These are phyloP conservation scores for Spathaspora boniae DNA, from an alignment of 805 yeast species.

Conservation along the genomic window DNA sequence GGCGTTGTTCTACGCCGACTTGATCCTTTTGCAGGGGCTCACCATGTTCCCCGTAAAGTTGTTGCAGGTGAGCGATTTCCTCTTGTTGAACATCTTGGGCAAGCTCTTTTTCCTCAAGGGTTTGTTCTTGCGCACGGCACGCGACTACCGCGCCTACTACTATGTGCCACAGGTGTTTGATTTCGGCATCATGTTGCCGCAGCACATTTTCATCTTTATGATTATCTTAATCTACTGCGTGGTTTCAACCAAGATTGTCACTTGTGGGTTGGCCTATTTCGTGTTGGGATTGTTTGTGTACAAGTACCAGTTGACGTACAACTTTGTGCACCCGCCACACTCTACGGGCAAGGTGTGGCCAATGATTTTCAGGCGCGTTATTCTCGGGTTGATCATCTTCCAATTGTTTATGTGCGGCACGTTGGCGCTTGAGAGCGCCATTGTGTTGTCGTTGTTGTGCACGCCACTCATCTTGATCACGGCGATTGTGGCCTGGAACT, in stretches of 20 bases:
- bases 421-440: conserved; percentile 56
- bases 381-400: conserved; percentile 52
- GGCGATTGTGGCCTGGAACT: conserved; percentile 43
- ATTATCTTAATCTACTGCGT: conserved; percentile 59
- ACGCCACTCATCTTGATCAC: conserved; percentile 50
- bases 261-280: conserved; percentile 58
- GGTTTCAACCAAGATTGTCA: conserved; percentile 55
- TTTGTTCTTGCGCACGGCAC: conserved; percentile 59
- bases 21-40: conserved; percentile 73
- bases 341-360: conserved; percentile 70
- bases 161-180: conserved; percentile 59
- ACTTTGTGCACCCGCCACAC: conserved; percentile 62
- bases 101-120: conserved; percentile 50
- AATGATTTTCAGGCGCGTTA: conserved; percentile 52
- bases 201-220: conserved; percentile 55
- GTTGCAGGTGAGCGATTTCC: conserved; percentile 58
- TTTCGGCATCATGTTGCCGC: conserved; percentile 60
- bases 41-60: conserved; percentile 90
- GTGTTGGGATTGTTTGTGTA: conserved; percentile 55
- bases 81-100: conserved; percentile 60
- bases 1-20: conserved; percentile 86
- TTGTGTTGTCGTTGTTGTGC: conserved; percentile 44
- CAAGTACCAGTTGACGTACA: conserved; percentile 59
- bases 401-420: conserved; percentile 66
- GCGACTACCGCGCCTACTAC: conserved; percentile 72